Evolutionary conservation across 306 rosid species (phyloP).

Genomic region (Cyamopsis tetragonoloba): DNA sequence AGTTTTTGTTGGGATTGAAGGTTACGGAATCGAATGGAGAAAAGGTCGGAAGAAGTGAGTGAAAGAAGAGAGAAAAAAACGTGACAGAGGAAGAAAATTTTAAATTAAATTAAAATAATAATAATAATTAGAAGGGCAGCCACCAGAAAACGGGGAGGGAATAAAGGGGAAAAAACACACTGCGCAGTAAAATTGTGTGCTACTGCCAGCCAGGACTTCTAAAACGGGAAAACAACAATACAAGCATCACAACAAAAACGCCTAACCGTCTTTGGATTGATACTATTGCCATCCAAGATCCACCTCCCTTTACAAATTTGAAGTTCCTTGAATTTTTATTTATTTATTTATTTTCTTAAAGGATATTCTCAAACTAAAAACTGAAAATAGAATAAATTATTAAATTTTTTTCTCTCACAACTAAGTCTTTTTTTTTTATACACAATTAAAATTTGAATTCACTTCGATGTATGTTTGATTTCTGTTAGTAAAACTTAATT

Average conservation of each 20-base stretch:
- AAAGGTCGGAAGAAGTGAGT: background rate
- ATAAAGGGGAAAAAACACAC: background rate
- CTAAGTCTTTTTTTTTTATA: no score
- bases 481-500: no score
- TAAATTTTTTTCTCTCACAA: no score
- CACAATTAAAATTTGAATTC: no score
- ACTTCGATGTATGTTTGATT: no score
- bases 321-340: no score
- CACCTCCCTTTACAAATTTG: no score
- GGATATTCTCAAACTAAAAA: no score
- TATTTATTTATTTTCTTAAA: no score
- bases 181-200: background rate
- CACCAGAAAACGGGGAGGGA: conserved; percentile 24
- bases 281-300: background rate
- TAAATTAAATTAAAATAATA: background rate
- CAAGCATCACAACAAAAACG: conserved; percentile 2
- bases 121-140: background rate
- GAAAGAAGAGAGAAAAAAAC: background rate
- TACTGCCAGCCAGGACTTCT: background rate
- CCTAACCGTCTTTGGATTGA: background rate
- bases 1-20: conserved; percentile 13
- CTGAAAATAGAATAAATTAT: no score
- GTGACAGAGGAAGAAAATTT: background rate
- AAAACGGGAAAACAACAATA: background rate
- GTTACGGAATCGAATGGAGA: conserved; percentile 26